Conservation (phyloP, 768 basidiomycete genomes). For the Phylloporus arenicola region DNA sequence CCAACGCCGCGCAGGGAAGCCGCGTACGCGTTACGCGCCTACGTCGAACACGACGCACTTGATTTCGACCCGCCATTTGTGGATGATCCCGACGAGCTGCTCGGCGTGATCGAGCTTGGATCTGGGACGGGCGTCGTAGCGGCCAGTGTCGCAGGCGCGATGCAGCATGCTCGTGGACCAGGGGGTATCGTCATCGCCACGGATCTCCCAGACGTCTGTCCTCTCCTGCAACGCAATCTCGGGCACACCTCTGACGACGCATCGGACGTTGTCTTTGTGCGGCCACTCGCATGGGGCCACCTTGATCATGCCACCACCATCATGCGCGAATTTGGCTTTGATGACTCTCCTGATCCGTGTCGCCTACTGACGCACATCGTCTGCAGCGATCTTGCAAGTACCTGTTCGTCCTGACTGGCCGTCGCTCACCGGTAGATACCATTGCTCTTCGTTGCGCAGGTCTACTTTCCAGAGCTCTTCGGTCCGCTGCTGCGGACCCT, state of each 20-base stretch:
- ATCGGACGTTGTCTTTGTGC: constrained; percentile 30
- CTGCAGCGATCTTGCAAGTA: constrained; percentile 78
- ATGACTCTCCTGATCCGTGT: background rate
- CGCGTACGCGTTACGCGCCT: constrained; percentile 53
- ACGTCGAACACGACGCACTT: constrained; percentile 36
- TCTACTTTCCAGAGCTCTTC: constrained; percentile 82
- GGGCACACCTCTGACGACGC: background rate
- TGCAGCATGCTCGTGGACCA: background rate
- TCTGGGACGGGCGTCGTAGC: constrained; percentile 70
- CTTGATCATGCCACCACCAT: constrained; percentile 38
- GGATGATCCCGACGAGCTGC: constrained; percentile 7
- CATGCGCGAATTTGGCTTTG: constrained; percentile 32
- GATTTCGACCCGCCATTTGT: constrained; percentile 56
- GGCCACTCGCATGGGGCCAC: constrained; percentile 71
- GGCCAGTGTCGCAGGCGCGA: constrained; percentile 34
- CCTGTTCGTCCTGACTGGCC: background rate
- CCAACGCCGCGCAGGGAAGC: constrained; percentile 57
- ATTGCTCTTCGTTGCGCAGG: constrained; percentile 34
- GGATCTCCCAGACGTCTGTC: constrained; percentile 72
- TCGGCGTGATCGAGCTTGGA: constrained; percentile 66
- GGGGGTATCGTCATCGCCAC: constrained; percentile 46
- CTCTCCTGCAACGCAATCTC: constrained; percentile 43
- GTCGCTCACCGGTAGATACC: background rate
- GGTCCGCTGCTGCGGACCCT: constrained; percentile 72
- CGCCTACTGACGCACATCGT: constrained; percentile 55